Percentiles rank a stretch among this genome's conserved stretches.
These are phyloP conservation scores for Fusarium sp. DNA, from an alignment of 2,329 filamentous ascomycete genomes.

Conservation along the genomic window DNA sequence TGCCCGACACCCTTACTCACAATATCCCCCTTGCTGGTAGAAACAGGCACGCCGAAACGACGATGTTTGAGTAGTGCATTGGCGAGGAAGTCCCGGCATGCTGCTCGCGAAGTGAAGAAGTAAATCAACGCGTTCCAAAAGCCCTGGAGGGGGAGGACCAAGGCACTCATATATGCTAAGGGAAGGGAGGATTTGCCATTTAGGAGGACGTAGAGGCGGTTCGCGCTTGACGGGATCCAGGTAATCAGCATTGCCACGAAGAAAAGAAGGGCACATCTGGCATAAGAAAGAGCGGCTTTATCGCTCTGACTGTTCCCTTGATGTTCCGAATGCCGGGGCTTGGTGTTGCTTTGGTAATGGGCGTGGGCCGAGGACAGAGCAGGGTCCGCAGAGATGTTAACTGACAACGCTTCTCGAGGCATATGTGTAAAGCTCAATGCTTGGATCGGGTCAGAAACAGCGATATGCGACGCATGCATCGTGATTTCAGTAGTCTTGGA, in stretches of 20 bases:
- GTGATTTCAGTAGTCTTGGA: constrained; percentile 18
- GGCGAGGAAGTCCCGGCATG: neutral
- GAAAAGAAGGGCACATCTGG: constrained; percentile 14
- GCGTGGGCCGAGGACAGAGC: neutral
- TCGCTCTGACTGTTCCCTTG: constrained; percentile 4
- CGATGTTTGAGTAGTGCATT: too few species aligned
- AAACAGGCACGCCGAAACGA: too few species aligned
- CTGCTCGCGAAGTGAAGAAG: constrained; percentile 22
- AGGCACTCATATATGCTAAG: constrained; percentile 13
- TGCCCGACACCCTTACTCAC: too few species aligned
- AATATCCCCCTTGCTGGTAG: too few species aligned
- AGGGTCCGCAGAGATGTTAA: constrained; percentile 3
- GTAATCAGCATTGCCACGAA: constrained; percentile 20
- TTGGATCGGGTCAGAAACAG: neutral
- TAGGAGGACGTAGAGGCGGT: constrained; percentile 20
- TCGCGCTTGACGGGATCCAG: constrained; percentile 19
- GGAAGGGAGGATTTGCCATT: constrained; percentile 1
- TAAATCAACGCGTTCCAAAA: constrained; percentile 27
- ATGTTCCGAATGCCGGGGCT: neutral
- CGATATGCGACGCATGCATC: neutral
- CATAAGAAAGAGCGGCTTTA: constrained; percentile 17
- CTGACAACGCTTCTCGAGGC: neutral
- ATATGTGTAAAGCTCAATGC: too few species aligned
- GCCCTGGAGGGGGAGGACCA: constrained; percentile 6
- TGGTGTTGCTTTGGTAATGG: neutral